A percentile compares a stretch with the other conserved stretches of the same genome.
phyloP scores from a whole-genome alignment of 1,139 yeast genomes.

The Suhomyces coccinellae region DNA sequence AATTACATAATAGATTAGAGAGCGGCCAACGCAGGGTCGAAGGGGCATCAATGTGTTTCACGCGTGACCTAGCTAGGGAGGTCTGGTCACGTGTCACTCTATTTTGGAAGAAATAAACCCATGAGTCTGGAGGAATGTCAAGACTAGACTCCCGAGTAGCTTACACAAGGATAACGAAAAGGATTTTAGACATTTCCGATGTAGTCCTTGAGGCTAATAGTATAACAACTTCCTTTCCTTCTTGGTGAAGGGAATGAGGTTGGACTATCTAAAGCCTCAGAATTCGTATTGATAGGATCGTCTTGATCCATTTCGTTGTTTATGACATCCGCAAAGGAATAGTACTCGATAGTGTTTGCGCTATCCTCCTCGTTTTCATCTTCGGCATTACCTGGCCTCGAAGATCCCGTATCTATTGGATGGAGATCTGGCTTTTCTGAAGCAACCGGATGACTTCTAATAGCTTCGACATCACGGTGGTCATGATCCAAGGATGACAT shows the following conservation, averaged over 20 bases:
- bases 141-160: too few relatives aligned
- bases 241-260: conserved; percentile 2
- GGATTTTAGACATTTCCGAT: conserved; percentile 14
- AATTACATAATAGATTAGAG: conserved; percentile 8
- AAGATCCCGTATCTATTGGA: too few relatives aligned
- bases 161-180: too few relatives aligned
- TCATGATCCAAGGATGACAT: conserved; percentile 22
- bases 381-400: background rate
- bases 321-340: conserved; percentile 36
- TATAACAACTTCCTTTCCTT: conserved; percentile 19
- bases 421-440: background rate
- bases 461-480: conserved; percentile 1
- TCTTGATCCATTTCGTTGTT: conserved; percentile 18
- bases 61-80: conserved; percentile 5
- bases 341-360: conserved; percentile 28
- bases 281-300: conserved; percentile 1
- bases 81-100: conserved; percentile 3
- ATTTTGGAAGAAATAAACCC: too few relatives aligned
- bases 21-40: background rate
- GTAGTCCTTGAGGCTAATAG: conserved; percentile 25
- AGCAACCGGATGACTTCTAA: background rate
- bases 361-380: conserved; percentile 9
- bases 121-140: too few relatives aligned
- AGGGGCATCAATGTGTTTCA: background rate
- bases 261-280: background rate